Evolutionary conservation across 1,284 basidiomycete species (phyloP), one percentile per base, ranked within the genome.

Genomic region (Rhodotorula sp.): DNA sequence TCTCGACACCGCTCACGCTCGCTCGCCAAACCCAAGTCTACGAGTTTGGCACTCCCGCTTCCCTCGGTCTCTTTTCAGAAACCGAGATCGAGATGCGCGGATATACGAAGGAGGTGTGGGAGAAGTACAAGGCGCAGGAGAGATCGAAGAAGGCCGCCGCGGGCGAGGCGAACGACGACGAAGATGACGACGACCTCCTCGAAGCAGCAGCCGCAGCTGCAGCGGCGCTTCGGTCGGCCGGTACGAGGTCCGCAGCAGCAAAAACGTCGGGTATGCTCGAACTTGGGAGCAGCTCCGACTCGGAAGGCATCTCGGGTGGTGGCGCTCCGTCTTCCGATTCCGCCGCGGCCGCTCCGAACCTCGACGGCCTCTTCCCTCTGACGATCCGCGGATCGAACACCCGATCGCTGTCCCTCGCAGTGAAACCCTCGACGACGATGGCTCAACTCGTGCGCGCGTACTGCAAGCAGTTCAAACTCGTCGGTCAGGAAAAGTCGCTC

Each of bases 1-100:
- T n/a, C 4, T 51, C 64, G 7, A 60, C n/a, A 18, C 42, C 57
- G 42, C 44, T 45, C 44, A 45, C 24, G 22, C 6, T 29, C 29
- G 26, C 26, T 18, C 48, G 45, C n/a, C 51, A 30, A 17, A 63
- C 42, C 26, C 62, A 57, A 56, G 33, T 70, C 22, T 72, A 59
- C 64, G 67, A 68, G 6, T 72, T 69, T 7, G 70, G 70, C n/a
- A 72, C 70, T 20, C 67, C 70, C 24, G 46, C 42, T 2, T 64
- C 67, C 3, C 65, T 72, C 54, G 33, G 49, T 7, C 30, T 69
- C 30, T 3, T 14, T 0, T 4, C 62, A 4, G 48, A 55, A 1
- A 24, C 6, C 4, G 33, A 30, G 7, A 62, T 45, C 3, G 18
- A 54, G 5, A 54, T 72, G 53, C 42, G 37, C 22, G 67, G 58